A percentile compares a stretch with the other conserved stretches of the same genome.
These are phyloP conservation scores for Floccularia luteovirens DNA, from an alignment of 768 basidiomycete species.

Conservation along the genomic window DNA sequence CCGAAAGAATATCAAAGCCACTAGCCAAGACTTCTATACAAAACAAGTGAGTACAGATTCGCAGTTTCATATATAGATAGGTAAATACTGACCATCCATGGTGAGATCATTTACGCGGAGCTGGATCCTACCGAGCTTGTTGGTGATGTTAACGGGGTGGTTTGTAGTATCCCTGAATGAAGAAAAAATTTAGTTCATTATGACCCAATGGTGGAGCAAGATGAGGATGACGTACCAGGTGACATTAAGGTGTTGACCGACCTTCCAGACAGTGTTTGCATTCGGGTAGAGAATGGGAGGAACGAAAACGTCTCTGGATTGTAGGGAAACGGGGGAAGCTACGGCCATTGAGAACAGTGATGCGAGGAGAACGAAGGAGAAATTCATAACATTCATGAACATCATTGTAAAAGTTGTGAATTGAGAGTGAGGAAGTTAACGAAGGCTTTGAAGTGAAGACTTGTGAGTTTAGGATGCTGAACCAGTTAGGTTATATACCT, in stretches of 20 bases:
- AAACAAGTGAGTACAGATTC: constrained; percentile 2
- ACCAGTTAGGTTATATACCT: no score
- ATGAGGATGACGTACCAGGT: constrained; percentile 24
- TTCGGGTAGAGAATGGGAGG: constrained; percentile 21
- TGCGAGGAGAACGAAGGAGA: constrained; percentile 16
- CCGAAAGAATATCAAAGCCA: constrained; percentile 29
- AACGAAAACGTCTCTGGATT: constrained; percentile 24
- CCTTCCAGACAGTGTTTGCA: constrained; percentile 17
- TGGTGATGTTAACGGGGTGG: constrained; percentile 39
- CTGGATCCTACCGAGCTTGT: constrained; percentile 30
- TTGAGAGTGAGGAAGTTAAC: no score
- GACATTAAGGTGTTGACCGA: constrained; percentile 17
- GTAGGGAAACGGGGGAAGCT: constrained; percentile 14
- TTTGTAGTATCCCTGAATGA: constrained; percentile 28
- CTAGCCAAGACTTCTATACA: constrained; percentile 20
- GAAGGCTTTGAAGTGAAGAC: no score
- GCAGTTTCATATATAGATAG: not conserved
- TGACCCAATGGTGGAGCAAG: no score
- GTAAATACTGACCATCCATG: constrained; percentile 17
- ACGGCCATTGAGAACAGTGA: constrained; percentile 15
- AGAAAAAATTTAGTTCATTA: no score
- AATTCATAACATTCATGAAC: no score
- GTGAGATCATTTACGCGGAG: constrained; percentile 27
- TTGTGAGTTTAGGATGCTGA: no score
- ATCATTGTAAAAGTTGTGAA: constrained; percentile 13